These are phyloP conservation scores for Aphanomyces cochlioides DNA, from an alignment of 352 stramenopile species.

Conservation along the genomic window DNA sequence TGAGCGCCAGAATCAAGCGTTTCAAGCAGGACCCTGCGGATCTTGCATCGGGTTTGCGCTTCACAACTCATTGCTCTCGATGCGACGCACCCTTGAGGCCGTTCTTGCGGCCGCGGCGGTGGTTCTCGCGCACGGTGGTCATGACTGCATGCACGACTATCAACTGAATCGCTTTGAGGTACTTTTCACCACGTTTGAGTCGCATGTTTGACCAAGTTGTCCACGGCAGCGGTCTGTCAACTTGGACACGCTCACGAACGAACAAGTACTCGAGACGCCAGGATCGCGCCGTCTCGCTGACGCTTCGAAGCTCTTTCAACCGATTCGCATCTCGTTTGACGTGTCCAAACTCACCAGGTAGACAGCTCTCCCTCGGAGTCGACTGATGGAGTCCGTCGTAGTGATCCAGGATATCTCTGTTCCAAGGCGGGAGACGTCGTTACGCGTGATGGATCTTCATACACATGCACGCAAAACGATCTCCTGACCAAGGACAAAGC, in stretches of 20 bases:
- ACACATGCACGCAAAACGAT: constrained; percentile 51
- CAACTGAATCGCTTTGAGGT: constrained; percentile 50
- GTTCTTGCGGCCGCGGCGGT: background rate
- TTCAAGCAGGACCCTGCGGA: no score
- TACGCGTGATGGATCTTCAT: constrained; percentile 45
- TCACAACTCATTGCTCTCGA: background rate
- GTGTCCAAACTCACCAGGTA: constrained; percentile 66
- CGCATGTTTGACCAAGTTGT: constrained; percentile 28
- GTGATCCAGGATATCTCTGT: constrained; percentile 63
- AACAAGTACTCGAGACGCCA: constrained; percentile 18
- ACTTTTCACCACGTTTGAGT: constrained; percentile 43
- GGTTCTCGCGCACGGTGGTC: constrained; percentile 13
- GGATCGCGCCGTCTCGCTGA: constrained; percentile 38
- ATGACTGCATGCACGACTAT: constrained; percentile 71
- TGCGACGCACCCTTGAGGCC: background rate
- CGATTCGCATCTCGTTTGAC: constrained; percentile 74
- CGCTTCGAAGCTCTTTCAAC: constrained; percentile 43
- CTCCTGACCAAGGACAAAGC: constrained; percentile 62
- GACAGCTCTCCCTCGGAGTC: no score
- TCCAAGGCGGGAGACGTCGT: constrained; percentile 47
- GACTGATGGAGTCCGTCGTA: constrained; percentile 21
- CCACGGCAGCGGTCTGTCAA: constrained; percentile 33
- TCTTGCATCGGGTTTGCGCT: no score
- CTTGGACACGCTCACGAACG: constrained; percentile 38
- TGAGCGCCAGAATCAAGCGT: no score